A percentile compares a stretch with the other conserved stretches of the same genome.
These are phyloP conservation scores for Thuidium tamariscinum DNA, from an alignment of 225 moss, liverwort and hornwort genomes.

Conservation along the genomic window DNA sequence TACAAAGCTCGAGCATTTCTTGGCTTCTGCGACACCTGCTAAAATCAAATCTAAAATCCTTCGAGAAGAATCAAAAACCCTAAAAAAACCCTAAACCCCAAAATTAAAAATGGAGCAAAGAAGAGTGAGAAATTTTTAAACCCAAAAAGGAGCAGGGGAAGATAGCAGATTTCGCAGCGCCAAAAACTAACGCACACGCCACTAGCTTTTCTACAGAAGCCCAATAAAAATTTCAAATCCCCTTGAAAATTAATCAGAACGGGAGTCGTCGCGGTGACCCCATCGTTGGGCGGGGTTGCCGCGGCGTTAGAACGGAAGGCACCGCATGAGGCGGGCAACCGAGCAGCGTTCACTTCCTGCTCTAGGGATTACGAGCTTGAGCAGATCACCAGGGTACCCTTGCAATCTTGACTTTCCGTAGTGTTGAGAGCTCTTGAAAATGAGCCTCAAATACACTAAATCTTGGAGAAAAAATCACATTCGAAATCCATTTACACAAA, in stretches of 20 bases:
- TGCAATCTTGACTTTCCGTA: too few relatives aligned
- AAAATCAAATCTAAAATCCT: not conserved
- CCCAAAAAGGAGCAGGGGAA: not conserved
- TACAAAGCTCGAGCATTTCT: not conserved
- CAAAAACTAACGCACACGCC: not conserved
- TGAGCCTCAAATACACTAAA: too few relatives aligned
- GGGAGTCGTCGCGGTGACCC: not conserved
- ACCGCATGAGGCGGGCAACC: conserved; percentile 15
- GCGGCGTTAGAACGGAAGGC: not conserved
- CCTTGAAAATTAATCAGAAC: too few relatives aligned
- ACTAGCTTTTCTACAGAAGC: not conserved
- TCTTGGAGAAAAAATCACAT: too few relatives aligned
- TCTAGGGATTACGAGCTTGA: conserved; percentile 34
- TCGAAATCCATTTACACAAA: too few relatives aligned
- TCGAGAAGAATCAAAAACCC: not conserved
- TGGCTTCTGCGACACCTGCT: not conserved
- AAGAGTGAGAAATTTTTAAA: not conserved
- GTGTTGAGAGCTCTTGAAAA: too few relatives aligned
- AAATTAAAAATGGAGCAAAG: not conserved
- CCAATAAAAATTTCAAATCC: not conserved
- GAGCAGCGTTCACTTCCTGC: conserved; percentile 35
- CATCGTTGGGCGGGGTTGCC: not conserved
- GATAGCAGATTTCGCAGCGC: not conserved
- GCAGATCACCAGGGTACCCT: conserved; percentile 12
- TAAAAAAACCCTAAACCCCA: not conserved